A percentile compares a stretch with the other conserved stretches of the same genome.
Evolutionary conservation across 352 stramenopile genomes (phyloP).

Genomic region (Pythium aristosporum): DNA sequence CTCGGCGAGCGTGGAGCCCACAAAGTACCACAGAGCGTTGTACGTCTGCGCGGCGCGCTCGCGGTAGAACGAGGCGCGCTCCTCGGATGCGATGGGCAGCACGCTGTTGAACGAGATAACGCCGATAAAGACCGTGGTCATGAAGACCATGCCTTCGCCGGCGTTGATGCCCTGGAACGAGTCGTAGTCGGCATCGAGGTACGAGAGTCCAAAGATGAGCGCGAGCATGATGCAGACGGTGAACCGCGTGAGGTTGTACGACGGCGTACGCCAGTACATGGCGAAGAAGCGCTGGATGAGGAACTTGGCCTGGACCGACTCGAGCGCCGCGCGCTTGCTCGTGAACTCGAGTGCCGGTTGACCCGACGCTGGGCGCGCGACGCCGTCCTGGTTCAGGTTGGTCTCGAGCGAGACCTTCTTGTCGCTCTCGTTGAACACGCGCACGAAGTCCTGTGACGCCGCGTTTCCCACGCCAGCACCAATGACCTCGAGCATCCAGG

Average conservation of each 20-base stretch:
- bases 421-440: slow-evolving; percentile 16
- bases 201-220: slow-evolving; percentile 50
- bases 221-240: slow-evolving; percentile 28
- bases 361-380: slow-evolving; percentile 9
- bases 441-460: neutral
- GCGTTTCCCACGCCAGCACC: slow-evolving; percentile 14
- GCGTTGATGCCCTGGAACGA: slow-evolving; percentile 28
- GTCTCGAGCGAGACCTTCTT: slow-evolving; percentile 13
- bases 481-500: slow-evolving; percentile 30
- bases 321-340: slow-evolving; percentile 20
- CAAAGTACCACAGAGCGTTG: slow-evolving; percentile 44
- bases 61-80: slow-evolving; percentile 70
- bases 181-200: slow-evolving; percentile 22
- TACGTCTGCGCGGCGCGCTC: slow-evolving; percentile 71
- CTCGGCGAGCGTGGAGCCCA: slow-evolving; percentile 67
- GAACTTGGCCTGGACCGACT: slow-evolving; percentile 9
- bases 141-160: slow-evolving; percentile 61
- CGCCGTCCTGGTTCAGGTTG: slow-evolving; percentile 12
- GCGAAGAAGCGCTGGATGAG: slow-evolving; percentile 32
- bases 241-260: slow-evolving; percentile 65
- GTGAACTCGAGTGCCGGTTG: slow-evolving; percentile 19
- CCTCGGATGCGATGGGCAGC: slow-evolving; percentile 28
- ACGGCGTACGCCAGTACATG: slow-evolving; percentile 70
- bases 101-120: slow-evolving; percentile 18
- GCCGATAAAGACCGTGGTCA: slow-evolving; percentile 66